Base-by-base conservation (phyloP, 2,329 filamentous ascomycete genomes). In the Fusarium temperatum region DNA sequence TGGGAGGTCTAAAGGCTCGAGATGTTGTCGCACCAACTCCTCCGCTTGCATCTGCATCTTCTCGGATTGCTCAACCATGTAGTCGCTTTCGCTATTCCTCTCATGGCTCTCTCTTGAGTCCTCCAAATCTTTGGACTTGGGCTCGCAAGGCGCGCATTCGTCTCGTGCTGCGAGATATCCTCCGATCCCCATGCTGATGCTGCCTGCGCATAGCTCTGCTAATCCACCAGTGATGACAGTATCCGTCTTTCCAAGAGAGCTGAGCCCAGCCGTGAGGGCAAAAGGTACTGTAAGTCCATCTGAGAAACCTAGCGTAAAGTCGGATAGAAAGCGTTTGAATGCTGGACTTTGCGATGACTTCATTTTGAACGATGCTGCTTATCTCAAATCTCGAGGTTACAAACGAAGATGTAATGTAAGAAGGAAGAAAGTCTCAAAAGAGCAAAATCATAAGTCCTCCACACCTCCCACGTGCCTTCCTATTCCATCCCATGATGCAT, bases 261-360 rank as follows among this genome's bases (percentile, higher is more conserved):
- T 89, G 8, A 94, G 85, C 6, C 92, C 92, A 3, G 92, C 92
- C 1, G 91, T 94, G 24, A 94, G 84, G 24, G 93, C 92, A 77
- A 94, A 94, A 0, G 92, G 92, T 0, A 94, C 92, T 0, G 92
- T 94, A 68, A 94, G 84, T 18, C 92, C 92, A 82, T 94, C 92
- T 1, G 92, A 90, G 72, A 94, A 90, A 28, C 92, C 92, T 68
- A 94, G 89, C 3, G 92, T 94, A 66, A 91, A 89, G 81, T 94
- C 91, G 44, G 88, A 86, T 18, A 91, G 81, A 70, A 90, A 85
- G 18, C 83, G 82, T 4, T 80, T 77, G 24, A 82, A 74, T 3
- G 72, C 72, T 7, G 80, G 81, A n/a, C 72, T 81, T 17, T 74
- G 68, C 15, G 65, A 59, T 20, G 64, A 61, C 38, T 72, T 70